Conservation (phyloP, 2,329 filamentous ascomycete species). For the Diaporthe longicolla region DNA sequence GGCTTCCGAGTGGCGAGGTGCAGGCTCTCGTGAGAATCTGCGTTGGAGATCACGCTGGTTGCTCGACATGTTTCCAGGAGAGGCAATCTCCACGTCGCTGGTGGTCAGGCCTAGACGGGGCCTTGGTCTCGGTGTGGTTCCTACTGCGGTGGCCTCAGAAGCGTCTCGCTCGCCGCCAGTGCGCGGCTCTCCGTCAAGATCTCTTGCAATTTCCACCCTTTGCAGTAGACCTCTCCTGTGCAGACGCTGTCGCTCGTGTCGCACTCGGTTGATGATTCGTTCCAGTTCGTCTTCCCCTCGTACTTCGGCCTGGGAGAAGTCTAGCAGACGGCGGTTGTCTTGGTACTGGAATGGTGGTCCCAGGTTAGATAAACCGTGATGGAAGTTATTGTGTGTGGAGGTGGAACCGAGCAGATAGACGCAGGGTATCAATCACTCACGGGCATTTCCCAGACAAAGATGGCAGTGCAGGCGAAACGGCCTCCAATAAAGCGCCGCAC, state of each 20-base stretch:
- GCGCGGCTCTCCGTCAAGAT: background rate
- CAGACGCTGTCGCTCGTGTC: slow-evolving; percentile 20
- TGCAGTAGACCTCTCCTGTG: slow-evolving; percentile 14
- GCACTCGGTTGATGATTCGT: slow-evolving; percentile 25
- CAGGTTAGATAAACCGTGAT: slow-evolving; percentile 8
- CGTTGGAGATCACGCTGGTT: slow-evolving; percentile 53
- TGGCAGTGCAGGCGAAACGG: slow-evolving; percentile 16
- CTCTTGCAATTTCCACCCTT: slow-evolving; percentile 24
- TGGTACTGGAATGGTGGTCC: slow-evolving; percentile 8
- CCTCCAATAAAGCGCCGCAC: slow-evolving; percentile 31
- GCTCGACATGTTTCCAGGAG: slow-evolving; percentile 53
- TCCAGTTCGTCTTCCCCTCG: slow-evolving; percentile 36
- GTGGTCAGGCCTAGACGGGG: slow-evolving; percentile 10
- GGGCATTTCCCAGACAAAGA: slow-evolving; percentile 38
- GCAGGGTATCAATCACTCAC: slow-evolving; percentile 30
- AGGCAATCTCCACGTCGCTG: slow-evolving; percentile 24
- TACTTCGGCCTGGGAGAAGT: slow-evolving; percentile 37
- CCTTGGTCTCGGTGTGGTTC: slow-evolving; percentile 15
- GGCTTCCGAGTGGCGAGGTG: slow-evolving; percentile 47
- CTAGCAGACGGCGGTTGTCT: slow-evolving; percentile 33
- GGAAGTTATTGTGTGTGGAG: slow-evolving; percentile 8
- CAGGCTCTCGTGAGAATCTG: slow-evolving; percentile 54
- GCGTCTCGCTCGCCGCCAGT: slow-evolving; percentile 38
- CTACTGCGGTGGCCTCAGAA: slow-evolving; percentile 38
- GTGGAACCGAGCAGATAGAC: slow-evolving; percentile 9